Evolutionary conservation across 2,329 filamentous ascomycete genomes (phyloP).

Genomic region (Cercospora sp.): DNA sequence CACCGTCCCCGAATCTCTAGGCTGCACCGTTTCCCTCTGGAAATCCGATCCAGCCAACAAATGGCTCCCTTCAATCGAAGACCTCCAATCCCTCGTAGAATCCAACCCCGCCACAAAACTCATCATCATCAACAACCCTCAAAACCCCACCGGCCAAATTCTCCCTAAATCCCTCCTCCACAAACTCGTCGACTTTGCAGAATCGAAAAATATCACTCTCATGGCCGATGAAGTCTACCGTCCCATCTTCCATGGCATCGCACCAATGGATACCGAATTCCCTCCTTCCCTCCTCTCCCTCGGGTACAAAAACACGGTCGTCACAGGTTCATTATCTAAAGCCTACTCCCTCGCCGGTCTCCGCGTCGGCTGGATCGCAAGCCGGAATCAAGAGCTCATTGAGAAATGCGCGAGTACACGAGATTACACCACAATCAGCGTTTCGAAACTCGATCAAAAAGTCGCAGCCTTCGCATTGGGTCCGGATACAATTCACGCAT

Average conservation of each 20-base stretch:
- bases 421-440: constrained; percentile 84
- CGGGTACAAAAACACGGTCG: constrained; percentile 69
- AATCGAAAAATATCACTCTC: constrained; percentile 63
- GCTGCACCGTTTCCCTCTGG: constrained; percentile 78
- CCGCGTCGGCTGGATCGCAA: constrained; percentile 79
- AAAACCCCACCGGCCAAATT: constrained; percentile 77
- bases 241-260: constrained; percentile 74
- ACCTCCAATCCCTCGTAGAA: constrained; percentile 65
- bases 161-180: constrained; percentile 64
- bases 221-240: constrained; percentile 81
- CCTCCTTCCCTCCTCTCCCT: constrained; percentile 71
- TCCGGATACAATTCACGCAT: constrained; percentile 60
- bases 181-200: constrained; percentile 64
- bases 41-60: constrained; percentile 63
- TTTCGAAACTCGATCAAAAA: constrained; percentile 78
- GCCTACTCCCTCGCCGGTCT: constrained; percentile 81
- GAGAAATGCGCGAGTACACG: constrained; percentile 64
- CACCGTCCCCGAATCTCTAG: constrained; percentile 69
- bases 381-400: constrained; percentile 62
- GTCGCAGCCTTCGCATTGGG: constrained; percentile 75
- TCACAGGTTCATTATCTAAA: constrained; percentile 81
- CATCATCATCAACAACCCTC: constrained; percentile 71
- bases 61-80: constrained; percentile 67
- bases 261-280: constrained; percentile 54
- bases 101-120: constrained; percentile 66